These are phyloP conservation scores for Senecio squalidus DNA, from an alignment of 140 eudicot genomes.

Conservation along the genomic window DNA sequence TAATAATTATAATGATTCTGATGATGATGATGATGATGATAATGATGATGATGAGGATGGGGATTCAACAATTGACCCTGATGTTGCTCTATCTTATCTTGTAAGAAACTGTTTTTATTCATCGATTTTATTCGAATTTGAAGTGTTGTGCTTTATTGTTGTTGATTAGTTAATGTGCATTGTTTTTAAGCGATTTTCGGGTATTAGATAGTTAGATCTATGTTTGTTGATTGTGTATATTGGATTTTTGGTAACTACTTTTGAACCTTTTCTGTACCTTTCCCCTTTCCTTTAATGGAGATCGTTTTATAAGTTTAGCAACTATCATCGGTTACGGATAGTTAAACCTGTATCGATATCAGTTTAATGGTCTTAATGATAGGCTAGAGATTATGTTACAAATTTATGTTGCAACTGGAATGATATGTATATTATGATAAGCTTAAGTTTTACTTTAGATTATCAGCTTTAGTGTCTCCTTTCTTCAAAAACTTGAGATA, in stretches of 20 bases:
- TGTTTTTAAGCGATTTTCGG: conserved; percentile 4
- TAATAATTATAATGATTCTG: neutral
- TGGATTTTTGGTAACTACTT: conserved; percentile 14
- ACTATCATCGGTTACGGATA: neutral
- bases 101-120: conserved; percentile 47
- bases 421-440: no score
- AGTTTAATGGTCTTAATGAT: no score
- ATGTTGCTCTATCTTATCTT: conserved; percentile 85
- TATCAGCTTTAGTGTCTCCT: no score
- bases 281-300: neutral
- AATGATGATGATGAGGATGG: conserved; percentile 16
- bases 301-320: conserved; percentile 3
- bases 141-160: conserved; percentile 7
- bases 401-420: no score
- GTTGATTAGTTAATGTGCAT: conserved; percentile 16
- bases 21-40: neutral
- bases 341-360: conserved; percentile 5
- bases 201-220: conserved; percentile 22
- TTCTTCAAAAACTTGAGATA: no score
- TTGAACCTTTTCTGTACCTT: neutral
- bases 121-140: neutral
- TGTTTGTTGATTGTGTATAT: conserved; percentile 9
- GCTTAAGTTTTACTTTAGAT: no score
- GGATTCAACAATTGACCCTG: conserved; percentile 75
- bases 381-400: no score